phyloP scores from a whole-genome alignment of 2,329 filamentous ascomycete species.

The Fusarium fujikuroi region DNA sequence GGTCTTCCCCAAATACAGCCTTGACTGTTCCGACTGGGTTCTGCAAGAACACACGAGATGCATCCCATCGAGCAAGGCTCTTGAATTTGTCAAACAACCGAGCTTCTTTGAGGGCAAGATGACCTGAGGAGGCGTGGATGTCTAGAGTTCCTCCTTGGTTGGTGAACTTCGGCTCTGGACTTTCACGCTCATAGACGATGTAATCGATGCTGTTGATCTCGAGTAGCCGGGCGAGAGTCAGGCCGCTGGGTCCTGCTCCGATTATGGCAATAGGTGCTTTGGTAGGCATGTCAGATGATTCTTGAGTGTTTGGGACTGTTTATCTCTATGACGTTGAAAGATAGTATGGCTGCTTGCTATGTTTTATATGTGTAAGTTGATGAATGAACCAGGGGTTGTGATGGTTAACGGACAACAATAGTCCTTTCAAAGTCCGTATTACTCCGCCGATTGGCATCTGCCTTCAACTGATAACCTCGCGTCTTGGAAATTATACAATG shows the following conservation, averaged over 20 bases:
- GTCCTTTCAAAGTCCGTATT: neutral
- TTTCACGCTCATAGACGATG: conserved; percentile 58
- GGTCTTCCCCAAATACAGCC: conserved; percentile 33
- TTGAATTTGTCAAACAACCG: conserved; percentile 60
- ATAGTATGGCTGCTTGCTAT: neutral
- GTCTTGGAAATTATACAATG: accelerated
- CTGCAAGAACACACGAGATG: conserved; percentile 42
- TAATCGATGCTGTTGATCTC: conserved; percentile 55
- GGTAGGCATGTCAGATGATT: neutral
- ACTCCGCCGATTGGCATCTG: neutral
- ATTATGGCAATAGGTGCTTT: conserved; percentile 56
- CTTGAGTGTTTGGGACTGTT: neutral
- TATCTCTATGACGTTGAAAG: neutral
- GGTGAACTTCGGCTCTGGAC: conserved; percentile 44
- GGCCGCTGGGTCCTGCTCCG: conserved; percentile 56
- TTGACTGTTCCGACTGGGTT: conserved; percentile 44
- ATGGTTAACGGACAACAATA: neutral
- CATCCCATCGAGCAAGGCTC: conserved; percentile 42
- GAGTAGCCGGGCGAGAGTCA: conserved; percentile 60
- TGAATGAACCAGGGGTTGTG: neutral
- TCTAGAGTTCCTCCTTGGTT: conserved; percentile 61
- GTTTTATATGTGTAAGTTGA: neutral
- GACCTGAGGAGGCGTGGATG: conserved; percentile 60
- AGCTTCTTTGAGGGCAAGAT: conserved; percentile 60
- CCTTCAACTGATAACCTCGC: neutral